These are phyloP conservation scores for Puccinia novopanici DNA, from an alignment of 1,284 basidiomycete species.

Conservation along the genomic window DNA sequence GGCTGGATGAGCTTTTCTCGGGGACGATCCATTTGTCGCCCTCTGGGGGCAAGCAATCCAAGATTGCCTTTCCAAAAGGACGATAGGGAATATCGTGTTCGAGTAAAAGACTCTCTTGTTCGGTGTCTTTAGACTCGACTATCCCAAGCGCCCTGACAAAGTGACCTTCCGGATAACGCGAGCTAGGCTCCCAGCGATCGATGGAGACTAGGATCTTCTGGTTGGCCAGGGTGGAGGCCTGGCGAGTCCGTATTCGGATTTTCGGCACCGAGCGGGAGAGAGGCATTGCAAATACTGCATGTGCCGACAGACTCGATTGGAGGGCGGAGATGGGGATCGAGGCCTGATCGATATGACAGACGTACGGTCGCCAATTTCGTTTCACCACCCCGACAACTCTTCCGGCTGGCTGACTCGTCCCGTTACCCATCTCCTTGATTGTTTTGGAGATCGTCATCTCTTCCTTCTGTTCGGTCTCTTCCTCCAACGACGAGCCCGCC, in stretches of 20 bases:
- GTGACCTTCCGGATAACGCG: conserved; percentile 94
- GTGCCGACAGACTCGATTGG: conserved; percentile 75
- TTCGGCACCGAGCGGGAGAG: conserved; percentile 88
- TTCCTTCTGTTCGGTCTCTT: conserved; percentile 51
- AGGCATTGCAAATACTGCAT: conserved; percentile 92
- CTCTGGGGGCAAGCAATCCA: conserved; percentile 85
- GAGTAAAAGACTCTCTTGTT: conserved; percentile 88
- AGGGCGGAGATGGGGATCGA: conserved; percentile 77
- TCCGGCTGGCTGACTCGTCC: conserved; percentile 35
- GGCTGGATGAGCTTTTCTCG: conserved; percentile 65
- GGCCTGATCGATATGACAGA: conserved; percentile 89
- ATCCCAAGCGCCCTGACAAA: conserved; percentile 90
- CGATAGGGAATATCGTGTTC: conserved; percentile 97
- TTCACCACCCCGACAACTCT: conserved; percentile 46
- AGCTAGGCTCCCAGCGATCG: conserved; percentile 83
- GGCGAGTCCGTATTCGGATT: conserved; percentile 89
- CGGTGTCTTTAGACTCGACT: conserved; percentile 91
- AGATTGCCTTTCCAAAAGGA: conserved; percentile 90
- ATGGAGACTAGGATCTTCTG: conserved; percentile 97
- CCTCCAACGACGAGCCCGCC: conserved; percentile 25
- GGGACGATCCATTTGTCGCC: conserved; percentile 94
- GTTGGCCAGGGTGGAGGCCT: conserved; percentile 80
- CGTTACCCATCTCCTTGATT: not conserved
- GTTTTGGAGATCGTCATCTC: conserved; percentile 60
- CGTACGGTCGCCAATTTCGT: conserved; percentile 64